Conservation (phyloP, 306 rosid genomes). For the Lathyrus oleraceus region DNA sequence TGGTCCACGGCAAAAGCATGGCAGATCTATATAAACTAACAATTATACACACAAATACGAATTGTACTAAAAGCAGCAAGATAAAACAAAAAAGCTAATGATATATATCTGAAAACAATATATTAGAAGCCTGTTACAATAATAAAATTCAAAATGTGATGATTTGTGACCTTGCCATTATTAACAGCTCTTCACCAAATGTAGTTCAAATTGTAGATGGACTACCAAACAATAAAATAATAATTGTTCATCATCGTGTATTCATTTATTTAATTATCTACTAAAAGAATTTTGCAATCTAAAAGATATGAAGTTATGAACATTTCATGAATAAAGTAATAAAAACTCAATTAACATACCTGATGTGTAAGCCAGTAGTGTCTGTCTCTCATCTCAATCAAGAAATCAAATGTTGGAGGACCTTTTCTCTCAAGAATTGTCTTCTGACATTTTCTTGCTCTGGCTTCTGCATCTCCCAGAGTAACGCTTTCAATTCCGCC, state of each 20-base stretch:
- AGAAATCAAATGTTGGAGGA: slow-evolving; percentile 68
- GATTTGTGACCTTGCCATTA: not conserved
- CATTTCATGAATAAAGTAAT: slow-evolving; percentile 15
- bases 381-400: slow-evolving; percentile 76
- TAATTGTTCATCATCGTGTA: slow-evolving; percentile 2
- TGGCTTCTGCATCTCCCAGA: slow-evolving; percentile 66
- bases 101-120: not conserved
- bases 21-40: not conserved
- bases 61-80: not conserved
- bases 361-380: slow-evolving; percentile 75
- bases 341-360: slow-evolving; percentile 43
- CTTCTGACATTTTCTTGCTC: slow-evolving; percentile 63
- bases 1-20: not conserved
- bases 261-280: slow-evolving; percentile 9
- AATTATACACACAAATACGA: not conserved
- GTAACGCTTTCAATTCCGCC: slow-evolving; percentile 67
- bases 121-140: not conserved
- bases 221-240: not conserved
- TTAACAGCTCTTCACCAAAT: not conserved
- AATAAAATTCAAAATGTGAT: not conserved
- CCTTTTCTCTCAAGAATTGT: slow-evolving; percentile 72
- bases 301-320: not conserved
- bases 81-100: not conserved
- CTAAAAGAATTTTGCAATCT: slow-evolving; percentile 1
- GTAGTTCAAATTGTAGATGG: slow-evolving; percentile 11